Percentiles rank a stretch among this genome's conserved stretches.
phyloP scores from a whole-genome alignment of 2,329 filamentous ascomycete genomes.

The Byssoonygena ceratinophila region DNA sequence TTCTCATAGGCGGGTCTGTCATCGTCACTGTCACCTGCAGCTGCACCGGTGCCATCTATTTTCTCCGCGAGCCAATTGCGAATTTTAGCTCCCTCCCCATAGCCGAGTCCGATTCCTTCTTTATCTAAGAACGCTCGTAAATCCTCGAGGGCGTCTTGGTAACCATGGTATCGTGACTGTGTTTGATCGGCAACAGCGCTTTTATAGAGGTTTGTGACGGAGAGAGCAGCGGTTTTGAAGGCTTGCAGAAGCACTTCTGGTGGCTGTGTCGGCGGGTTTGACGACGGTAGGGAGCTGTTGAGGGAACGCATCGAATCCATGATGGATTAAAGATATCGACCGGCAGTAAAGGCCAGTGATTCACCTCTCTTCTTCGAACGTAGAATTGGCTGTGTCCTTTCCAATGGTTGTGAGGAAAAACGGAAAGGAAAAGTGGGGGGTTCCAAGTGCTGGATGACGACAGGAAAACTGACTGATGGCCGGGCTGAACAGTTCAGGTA shows the following conservation, averaged over 20 bases:
- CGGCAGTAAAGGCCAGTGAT: background rate
- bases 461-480: background rate
- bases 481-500: background rate
- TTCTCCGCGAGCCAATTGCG: slow-evolving; percentile 49
- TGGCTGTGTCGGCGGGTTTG: slow-evolving; percentile 38
- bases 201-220: slow-evolving; percentile 94
- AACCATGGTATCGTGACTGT: slow-evolving; percentile 67
- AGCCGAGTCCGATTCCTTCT: slow-evolving; percentile 63
- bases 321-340: background rate
- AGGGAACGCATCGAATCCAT: slow-evolving; percentile 58
- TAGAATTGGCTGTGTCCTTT: background rate
- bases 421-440: slow-evolving; percentile 9
- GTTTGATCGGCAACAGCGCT: slow-evolving; percentile 69
- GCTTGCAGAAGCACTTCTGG: slow-evolving; percentile 60
- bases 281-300: slow-evolving; percentile 50
- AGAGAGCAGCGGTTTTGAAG: slow-evolving; percentile 85
- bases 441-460: background rate
- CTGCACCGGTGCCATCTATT: slow-evolving; percentile 33
- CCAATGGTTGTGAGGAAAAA: background rate
- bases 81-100: slow-evolving; percentile 64
- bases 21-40: slow-evolving; percentile 37
- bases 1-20: slow-evolving; percentile 33
- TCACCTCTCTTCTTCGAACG: background rate
- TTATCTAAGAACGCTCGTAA: slow-evolving; percentile 75
- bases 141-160: slow-evolving; percentile 89